phyloP scores from a whole-genome alignment of 495 filamentous ascomycete species.

The Talaromyces liani region DNA sequence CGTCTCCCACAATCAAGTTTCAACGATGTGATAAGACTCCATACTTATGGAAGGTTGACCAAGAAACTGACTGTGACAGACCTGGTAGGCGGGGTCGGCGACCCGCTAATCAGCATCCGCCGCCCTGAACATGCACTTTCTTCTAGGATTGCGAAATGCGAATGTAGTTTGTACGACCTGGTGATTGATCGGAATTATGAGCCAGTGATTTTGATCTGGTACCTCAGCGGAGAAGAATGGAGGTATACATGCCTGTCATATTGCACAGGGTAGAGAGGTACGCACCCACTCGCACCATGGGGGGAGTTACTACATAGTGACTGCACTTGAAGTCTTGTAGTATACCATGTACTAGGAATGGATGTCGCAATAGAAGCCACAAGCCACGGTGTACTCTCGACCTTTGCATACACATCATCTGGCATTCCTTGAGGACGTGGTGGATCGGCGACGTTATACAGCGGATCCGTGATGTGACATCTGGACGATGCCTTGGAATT shows the following conservation, averaged over 20 bases:
- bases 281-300: too few relatives aligned
- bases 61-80: background rate
- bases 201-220: background rate
- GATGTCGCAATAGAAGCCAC: background rate
- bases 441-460: background rate
- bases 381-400: background rate
- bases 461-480: background rate
- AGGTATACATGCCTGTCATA: too few relatives aligned
- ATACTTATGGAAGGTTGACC: background rate
- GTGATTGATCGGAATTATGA: background rate
- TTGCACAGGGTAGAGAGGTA: too few relatives aligned
- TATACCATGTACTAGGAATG: background rate
- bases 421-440: background rate
- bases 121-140: constrained; percentile 1
- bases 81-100: background rate
- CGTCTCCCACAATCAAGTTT: background rate
- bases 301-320: background rate
- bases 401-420: background rate
- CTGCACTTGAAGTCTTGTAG: too few relatives aligned
- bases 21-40: background rate
- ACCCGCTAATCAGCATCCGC: constrained; percentile 5
- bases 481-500: background rate
- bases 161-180: background rate
- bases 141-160: background rate
- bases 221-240: background rate